A percentile compares a stretch with the other conserved stretches of the same genome.
Evolutionary conservation across 1,284 basidiomycete species (phyloP).

Genomic region (Naganishia albida): DNA sequence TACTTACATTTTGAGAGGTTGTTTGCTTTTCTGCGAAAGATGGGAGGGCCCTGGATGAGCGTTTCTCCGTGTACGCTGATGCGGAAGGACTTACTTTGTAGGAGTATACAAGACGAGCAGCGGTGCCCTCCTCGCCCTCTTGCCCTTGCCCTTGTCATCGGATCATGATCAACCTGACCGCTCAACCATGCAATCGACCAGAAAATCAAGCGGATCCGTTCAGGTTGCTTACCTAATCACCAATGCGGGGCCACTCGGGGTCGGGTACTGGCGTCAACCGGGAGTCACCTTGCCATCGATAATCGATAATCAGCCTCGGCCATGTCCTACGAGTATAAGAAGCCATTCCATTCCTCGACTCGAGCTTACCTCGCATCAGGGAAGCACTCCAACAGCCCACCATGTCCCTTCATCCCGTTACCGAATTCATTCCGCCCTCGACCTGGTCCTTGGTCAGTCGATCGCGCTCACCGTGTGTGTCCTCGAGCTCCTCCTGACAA

Average conservation of each 20-base stretch:
- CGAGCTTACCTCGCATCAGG: no score
- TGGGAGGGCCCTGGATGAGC: background rate
- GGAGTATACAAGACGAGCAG: background rate
- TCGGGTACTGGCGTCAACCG: background rate
- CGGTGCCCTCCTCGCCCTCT: no score
- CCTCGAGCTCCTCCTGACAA: background rate
- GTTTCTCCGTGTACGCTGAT: background rate
- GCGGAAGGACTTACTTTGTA: background rate
- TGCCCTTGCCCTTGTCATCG: no score
- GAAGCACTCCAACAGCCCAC: no score
- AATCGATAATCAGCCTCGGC: background rate
- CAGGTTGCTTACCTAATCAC: no score
- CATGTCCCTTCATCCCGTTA: slow-evolving; percentile 61
- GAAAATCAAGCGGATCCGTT: background rate
- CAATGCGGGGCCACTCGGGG: background rate
- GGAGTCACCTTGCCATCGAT: background rate
- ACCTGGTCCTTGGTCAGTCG: slow-evolving; percentile 74
- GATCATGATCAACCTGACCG: no score
- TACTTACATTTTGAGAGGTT: slow-evolving; percentile 16
- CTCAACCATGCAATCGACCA: background rate
- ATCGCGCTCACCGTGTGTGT: slow-evolving; percentile 3
- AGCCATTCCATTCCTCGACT: no score
- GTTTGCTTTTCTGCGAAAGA: background rate
- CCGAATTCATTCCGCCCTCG: slow-evolving; percentile 71
- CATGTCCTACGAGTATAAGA: background rate